phyloP scores from a whole-genome alignment of 1,139 yeast genomes.

The Pneumocystis sp. region DNA sequence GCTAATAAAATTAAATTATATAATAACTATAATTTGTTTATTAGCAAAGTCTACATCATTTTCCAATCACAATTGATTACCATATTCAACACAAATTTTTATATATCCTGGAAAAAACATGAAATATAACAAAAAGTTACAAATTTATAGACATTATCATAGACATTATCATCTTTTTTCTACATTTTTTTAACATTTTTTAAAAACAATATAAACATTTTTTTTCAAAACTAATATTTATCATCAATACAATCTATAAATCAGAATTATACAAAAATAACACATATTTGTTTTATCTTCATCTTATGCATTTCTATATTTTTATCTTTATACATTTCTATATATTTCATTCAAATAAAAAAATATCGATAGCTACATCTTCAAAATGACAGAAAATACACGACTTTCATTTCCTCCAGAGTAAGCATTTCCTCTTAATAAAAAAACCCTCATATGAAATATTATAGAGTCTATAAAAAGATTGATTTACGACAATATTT shows the following conservation, averaged over 20 bases:
- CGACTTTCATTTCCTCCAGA: background rate
- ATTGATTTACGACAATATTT: background rate
- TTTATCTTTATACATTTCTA: background rate
- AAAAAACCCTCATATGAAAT: background rate
- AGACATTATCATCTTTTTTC: background rate
- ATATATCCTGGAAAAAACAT: too few species aligned
- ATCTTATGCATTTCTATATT: background rate
- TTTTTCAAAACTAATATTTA: background rate
- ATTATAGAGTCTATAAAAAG: background rate
- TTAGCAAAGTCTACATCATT: background rate
- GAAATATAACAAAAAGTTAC: background rate
- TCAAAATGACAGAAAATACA: background rate
- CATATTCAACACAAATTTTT: too few species aligned
- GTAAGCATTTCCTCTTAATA: background rate
- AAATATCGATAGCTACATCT: background rate
- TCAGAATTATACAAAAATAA: background rate
- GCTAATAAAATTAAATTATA: too few species aligned
- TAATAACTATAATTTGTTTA: background rate
- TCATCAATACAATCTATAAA: background rate
- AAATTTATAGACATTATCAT: too few species aligned
- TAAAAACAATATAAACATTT: background rate
- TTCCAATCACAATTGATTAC: background rate
- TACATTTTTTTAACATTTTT: background rate
- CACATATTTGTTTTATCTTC: background rate
- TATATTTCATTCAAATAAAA: background rate